Evolutionary conservation across 1,284 basidiomycete species (phyloP).

Genomic region (Golubevia sp.): DNA sequence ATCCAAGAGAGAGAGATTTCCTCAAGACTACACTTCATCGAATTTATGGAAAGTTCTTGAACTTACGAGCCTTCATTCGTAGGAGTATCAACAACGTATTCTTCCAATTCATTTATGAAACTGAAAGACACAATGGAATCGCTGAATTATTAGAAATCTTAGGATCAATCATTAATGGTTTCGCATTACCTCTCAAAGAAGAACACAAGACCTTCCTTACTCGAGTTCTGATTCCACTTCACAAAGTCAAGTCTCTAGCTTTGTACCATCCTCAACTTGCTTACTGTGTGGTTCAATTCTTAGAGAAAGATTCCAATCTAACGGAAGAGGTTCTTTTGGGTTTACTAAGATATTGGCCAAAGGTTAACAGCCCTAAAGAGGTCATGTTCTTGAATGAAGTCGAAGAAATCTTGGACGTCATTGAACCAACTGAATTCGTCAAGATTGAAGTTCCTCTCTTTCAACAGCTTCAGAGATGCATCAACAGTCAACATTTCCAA

Average conservation of each 20-base stretch:
- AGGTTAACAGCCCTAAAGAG: constrained; percentile 99
- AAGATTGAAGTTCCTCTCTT: constrained; percentile 95
- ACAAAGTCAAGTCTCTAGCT: constrained; percentile 96
- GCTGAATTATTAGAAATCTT: constrained; percentile 97
- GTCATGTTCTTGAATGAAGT: constrained; percentile 99
- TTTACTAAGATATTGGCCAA: constrained; percentile 95
- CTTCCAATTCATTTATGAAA: constrained; percentile 98
- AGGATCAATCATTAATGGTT: constrained; percentile 99
- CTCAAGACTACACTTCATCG: constrained; percentile 98
- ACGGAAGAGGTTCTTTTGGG: constrained; percentile 96
- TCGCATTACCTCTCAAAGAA: constrained; percentile 95
- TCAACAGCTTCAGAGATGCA: constrained; percentile 91
- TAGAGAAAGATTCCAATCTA: constrained; percentile 91
- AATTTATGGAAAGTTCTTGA: constrained; percentile 99
- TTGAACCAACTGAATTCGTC: constrained; percentile 93
- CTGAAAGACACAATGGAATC: constrained; percentile 98
- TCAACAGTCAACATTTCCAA: constrained; percentile 99
- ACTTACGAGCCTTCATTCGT: constrained; percentile 96
- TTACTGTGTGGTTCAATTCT: constrained; percentile 98
- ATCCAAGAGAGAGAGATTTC: constrained; percentile 98
- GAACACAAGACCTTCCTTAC: constrained; percentile 99
- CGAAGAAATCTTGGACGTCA: constrained; percentile 97
- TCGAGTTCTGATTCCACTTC: constrained; percentile 91
- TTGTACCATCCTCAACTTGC: constrained; percentile 98
- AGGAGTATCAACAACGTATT: constrained; percentile 99